These are phyloP conservation scores for Xanthoparmelia taractica DNA, from an alignment of 495 filamentous ascomycete species.

Conservation along the genomic window DNA sequence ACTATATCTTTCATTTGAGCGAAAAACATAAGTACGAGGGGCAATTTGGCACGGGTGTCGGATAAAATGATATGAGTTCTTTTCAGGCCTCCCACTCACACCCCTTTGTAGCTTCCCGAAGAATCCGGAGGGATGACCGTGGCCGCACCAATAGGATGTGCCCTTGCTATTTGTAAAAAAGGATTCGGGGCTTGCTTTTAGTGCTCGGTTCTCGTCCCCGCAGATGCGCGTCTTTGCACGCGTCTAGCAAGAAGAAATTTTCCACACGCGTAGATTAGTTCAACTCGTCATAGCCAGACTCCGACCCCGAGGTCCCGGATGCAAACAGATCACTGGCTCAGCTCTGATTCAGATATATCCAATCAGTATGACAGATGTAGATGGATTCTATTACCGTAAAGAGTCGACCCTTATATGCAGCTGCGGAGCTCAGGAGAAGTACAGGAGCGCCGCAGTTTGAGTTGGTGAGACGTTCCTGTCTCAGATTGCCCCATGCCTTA, in stretches of 20 bases:
- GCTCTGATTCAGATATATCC: neutral
- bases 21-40: neutral
- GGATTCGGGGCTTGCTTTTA: constrained; percentile 14
- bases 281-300: no score
- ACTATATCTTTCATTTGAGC: neutral
- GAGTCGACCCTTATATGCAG: neutral
- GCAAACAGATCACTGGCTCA: neutral
- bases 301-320: neutral
- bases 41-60: neutral
- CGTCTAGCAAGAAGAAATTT: constrained; percentile 11
- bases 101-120: neutral
- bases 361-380: neutral
- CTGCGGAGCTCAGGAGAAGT: constrained; percentile 16
- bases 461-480: constrained; percentile 6
- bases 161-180: constrained; percentile 15
- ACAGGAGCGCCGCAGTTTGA: constrained; percentile 1
- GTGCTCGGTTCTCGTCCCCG: constrained; percentile 12
- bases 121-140: constrained; percentile 4
- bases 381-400: neutral
- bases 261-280: constrained; percentile 14
- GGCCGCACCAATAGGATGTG: constrained; percentile 5
- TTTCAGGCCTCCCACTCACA: constrained; percentile 11
- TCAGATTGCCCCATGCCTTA: constrained; percentile 2
- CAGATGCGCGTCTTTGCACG: constrained; percentile 11
- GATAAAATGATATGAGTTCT: neutral